Evolutionary conservation across 208 protist species (phyloP).

Genomic region (Porcisia deanei): DNA sequence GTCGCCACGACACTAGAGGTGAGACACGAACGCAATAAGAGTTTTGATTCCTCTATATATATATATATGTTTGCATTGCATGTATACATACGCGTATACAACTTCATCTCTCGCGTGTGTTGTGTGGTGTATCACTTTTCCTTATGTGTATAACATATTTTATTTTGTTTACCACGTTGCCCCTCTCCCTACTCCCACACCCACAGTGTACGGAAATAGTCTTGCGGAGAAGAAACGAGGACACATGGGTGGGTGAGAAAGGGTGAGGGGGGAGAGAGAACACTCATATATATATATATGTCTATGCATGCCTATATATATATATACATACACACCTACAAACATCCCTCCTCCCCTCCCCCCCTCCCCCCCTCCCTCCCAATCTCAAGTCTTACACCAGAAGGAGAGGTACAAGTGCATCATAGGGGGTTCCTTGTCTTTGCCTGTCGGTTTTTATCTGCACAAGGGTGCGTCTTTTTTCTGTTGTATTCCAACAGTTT

Average conservation of each 20-base stretch:
- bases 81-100: neutral
- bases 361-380: no score
- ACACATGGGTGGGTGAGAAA: neutral
- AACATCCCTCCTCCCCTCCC: neutral
- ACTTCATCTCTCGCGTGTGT: no score
- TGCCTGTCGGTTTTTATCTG: no score
- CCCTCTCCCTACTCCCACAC: neutral
- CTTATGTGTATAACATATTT: neutral
- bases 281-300: neutral
- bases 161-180: neutral
- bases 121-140: no score
- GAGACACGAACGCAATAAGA: neutral
- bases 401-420: no score
- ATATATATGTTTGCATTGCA: neutral
- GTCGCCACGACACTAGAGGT: constrained; percentile 5
- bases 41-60: neutral
- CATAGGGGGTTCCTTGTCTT: no score
- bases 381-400: no score
- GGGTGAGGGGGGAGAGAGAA: neutral
- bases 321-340: neutral
- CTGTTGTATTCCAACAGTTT: no score
- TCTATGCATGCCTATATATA: neutral
- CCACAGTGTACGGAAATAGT: no score
- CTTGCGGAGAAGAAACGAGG: no score
- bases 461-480: no score